Conservation (phyloP, 768 basidiomycete species). For the Mycena kentingensis region DNA sequence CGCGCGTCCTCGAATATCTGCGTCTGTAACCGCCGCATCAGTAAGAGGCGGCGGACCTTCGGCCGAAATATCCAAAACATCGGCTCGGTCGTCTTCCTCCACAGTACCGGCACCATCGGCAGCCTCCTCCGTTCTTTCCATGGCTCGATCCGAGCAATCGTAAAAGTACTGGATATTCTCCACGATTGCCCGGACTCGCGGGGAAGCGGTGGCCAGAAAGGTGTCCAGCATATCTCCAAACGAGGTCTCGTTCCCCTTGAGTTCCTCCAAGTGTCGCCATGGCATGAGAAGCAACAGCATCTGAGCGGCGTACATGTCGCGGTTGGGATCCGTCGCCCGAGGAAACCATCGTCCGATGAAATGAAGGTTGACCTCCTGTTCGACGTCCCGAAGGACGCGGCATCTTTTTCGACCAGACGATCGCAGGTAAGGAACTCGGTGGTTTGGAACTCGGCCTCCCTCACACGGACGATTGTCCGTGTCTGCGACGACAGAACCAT, state of each 20-base stretch:
- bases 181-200: slow-evolving; percentile 16
- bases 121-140: slow-evolving; percentile 3
- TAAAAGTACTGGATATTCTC: slow-evolving; percentile 38
- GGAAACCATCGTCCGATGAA: slow-evolving; percentile 38
- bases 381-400: slow-evolving; percentile 24
- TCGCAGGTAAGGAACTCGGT: slow-evolving; percentile 22
- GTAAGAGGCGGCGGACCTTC: background rate
- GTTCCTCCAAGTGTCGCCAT: slow-evolving; percentile 31
- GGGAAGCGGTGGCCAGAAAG: too few relatives aligned
- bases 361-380: slow-evolving; percentile 37
- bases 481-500: slow-evolving; percentile 24
- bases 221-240: slow-evolving; percentile 29
- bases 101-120: background rate
- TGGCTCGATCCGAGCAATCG: slow-evolving; percentile 26
- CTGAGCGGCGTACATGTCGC: slow-evolving; percentile 27
- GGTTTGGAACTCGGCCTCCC: slow-evolving; percentile 23
- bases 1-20: background rate
- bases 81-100: slow-evolving; percentile 6
- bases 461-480: background rate
- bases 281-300: slow-evolving; percentile 39
- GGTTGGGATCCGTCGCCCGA: slow-evolving; percentile 18
- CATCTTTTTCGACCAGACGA: slow-evolving; percentile 12
- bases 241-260: slow-evolving; percentile 15
- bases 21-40: background rate
- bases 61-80: background rate